Conservation (phyloP, 495 filamentous ascomycete species). For the Alectoria sarmentosa region DNA sequence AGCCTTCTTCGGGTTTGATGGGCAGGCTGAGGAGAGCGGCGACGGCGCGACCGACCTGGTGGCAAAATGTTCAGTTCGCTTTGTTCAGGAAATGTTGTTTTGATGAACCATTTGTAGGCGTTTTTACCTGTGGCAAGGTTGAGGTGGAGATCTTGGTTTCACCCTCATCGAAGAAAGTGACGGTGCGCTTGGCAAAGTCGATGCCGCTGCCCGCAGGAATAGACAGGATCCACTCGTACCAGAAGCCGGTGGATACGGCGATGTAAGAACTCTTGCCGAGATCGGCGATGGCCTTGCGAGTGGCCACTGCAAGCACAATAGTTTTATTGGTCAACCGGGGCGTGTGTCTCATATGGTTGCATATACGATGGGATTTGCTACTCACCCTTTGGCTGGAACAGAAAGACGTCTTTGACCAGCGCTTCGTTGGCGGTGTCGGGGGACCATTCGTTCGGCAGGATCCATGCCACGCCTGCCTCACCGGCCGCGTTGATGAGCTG, state of each 20-base stretch:
- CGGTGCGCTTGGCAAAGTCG: constrained; percentile 33
- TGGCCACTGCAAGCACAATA: constrained; percentile 17
- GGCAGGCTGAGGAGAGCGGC: constrained; percentile 39
- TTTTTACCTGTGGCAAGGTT: constrained; percentile 40
- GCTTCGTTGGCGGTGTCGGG: constrained; percentile 34
- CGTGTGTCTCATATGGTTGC: background rate
- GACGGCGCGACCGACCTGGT: constrained; percentile 36
- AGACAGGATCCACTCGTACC: constrained; percentile 47
- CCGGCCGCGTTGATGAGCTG: constrained; percentile 53
- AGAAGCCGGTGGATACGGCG: constrained; percentile 40
- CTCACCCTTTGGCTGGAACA: constrained; percentile 19
- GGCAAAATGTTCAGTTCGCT: constrained; percentile 20
- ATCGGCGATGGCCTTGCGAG: constrained; percentile 33
- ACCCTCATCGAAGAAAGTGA: constrained; percentile 46
- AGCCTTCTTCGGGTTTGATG: constrained; percentile 42
- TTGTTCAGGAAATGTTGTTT: too few species aligned
- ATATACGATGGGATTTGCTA: background rate
- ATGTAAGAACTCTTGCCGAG: constrained; percentile 44
- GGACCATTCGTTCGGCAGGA: constrained; percentile 56
- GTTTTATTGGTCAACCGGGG: background rate
- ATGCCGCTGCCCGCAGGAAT: constrained; percentile 37
- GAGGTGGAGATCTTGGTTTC: constrained; percentile 33
- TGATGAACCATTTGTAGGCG: constrained; percentile 30
- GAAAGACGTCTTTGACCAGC: constrained; percentile 32
- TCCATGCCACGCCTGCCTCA: constrained; percentile 50